phyloP scores from a whole-genome alignment of 371 early-diverging fungal species.

The Mucor piriformis region DNA sequence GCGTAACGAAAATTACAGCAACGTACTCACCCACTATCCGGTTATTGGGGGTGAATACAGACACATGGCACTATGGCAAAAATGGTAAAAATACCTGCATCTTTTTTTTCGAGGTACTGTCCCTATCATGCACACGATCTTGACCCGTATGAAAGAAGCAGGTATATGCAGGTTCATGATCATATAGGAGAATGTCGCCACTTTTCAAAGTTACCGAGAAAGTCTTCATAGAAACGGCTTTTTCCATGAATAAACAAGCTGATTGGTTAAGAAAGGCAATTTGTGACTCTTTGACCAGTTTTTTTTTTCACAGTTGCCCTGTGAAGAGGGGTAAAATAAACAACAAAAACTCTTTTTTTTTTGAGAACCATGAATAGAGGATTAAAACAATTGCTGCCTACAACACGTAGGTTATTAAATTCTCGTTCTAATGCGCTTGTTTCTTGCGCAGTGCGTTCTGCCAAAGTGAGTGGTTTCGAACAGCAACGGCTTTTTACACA shows the following conservation, averaged over 20 bases:
- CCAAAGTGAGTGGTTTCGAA: not conserved
- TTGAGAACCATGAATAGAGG: constrained; percentile 15
- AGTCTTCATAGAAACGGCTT: not conserved
- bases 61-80: too few relatives aligned
- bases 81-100: too few relatives aligned
- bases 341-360: not conserved
- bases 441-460: not conserved
- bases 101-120: too few relatives aligned
- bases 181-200: too few relatives aligned
- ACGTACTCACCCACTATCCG: too few relatives aligned
- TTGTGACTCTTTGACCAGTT: not conserved
- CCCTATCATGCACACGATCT: too few relatives aligned
- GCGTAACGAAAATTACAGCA: too few relatives aligned
- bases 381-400: constrained; percentile 10
- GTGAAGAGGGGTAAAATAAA: not conserved
- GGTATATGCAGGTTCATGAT: too few relatives aligned
- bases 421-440: not conserved
- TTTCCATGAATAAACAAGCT: not conserved
- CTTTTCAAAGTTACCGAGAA: too few relatives aligned
- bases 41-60: too few relatives aligned
- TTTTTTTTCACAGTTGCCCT: not conserved
- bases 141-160: too few relatives aligned
- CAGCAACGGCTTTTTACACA: constrained; percentile 20
- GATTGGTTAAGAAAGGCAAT: not conserved
- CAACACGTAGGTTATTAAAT: constrained; percentile 9